Evolutionary conservation across 495 filamentous ascomycete genomes (phyloP).

Genomic region (Xylaria longipes): DNA sequence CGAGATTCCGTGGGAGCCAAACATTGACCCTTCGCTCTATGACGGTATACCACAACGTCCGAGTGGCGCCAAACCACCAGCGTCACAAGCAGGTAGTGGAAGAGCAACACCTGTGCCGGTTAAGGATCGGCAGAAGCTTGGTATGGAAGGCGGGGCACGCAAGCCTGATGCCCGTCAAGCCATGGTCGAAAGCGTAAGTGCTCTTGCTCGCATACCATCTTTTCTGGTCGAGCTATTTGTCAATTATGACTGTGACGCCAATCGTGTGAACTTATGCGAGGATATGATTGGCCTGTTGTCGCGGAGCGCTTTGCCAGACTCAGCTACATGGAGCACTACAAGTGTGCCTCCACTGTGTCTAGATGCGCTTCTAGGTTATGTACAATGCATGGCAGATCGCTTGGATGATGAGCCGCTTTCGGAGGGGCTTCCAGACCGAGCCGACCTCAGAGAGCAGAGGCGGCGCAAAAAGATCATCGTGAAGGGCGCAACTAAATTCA

Average conservation of each 20-base stretch:
- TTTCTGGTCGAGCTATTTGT: slow-evolving; percentile 95
- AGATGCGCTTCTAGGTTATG: slow-evolving; percentile 86
- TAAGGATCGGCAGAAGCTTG: slow-evolving; percentile 90
- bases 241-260: slow-evolving; percentile 97
- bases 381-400: slow-evolving; percentile 89
- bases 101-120: slow-evolving; percentile 91
- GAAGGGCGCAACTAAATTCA: slow-evolving; percentile 88
- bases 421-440: slow-evolving; percentile 72
- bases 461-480: slow-evolving; percentile 86
- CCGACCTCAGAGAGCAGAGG: slow-evolving; percentile 69
- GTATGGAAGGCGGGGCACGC: slow-evolving; percentile 87
- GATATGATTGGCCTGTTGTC: slow-evolving; percentile 93
- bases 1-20: slow-evolving; percentile 87
- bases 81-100: slow-evolving; percentile 79
- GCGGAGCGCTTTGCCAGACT: slow-evolving; percentile 94
- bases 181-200: slow-evolving; percentile 97
- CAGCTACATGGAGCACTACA: slow-evolving; percentile 98
- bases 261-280: slow-evolving; percentile 90
- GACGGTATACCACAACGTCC: slow-evolving; percentile 91
- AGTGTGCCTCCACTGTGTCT: slow-evolving; percentile 96
- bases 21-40: slow-evolving; percentile 91
- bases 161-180: slow-evolving; percentile 95
- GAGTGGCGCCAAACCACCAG: slow-evolving; percentile 80
- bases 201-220: slow-evolving; percentile 86
- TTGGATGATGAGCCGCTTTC: slow-evolving; percentile 70